phyloP scores from a whole-genome alignment of 1,139 yeast species.

The Spathaspora sp. region DNA sequence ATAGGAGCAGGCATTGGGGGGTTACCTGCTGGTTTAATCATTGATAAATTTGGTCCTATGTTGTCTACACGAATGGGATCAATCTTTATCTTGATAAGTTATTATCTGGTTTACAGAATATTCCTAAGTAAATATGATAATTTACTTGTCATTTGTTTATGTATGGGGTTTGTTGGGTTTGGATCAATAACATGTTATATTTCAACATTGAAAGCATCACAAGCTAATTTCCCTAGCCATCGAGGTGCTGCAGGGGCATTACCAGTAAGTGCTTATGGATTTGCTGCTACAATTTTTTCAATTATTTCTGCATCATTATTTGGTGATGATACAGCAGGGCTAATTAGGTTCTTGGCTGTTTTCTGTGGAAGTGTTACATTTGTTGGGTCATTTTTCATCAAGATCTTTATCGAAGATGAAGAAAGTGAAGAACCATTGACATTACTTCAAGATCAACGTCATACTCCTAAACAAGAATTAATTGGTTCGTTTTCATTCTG shows the following conservation, averaged over 20 bases:
- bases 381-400: constrained; percentile 38
- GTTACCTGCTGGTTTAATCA: constrained; percentile 63
- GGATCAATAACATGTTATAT: constrained; percentile 67
- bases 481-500: constrained; percentile 41
- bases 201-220: constrained; percentile 66
- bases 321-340: constrained; percentile 41
- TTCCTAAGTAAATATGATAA: constrained; percentile 24
- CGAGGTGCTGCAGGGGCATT: constrained; percentile 69
- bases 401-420: constrained; percentile 21
- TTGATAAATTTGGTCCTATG: constrained; percentile 60
- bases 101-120: constrained; percentile 33
- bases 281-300: constrained; percentile 46
- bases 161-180: constrained; percentile 54
- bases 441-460: constrained; percentile 10
- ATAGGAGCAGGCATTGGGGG: constrained; percentile 71
- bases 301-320: constrained; percentile 47
- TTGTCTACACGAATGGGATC: constrained; percentile 56
- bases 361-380: constrained; percentile 39
- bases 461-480: constrained; percentile 16
- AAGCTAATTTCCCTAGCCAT: constrained; percentile 67
- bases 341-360: constrained; percentile 35
- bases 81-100: constrained; percentile 42
- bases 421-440: constrained; percentile 9
- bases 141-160: constrained; percentile 29
- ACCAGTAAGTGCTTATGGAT: constrained; percentile 59